These are phyloP conservation scores for Aulographum hederae DNA, from an alignment of 2,329 filamentous ascomycete genomes.

Conservation along the genomic window DNA sequence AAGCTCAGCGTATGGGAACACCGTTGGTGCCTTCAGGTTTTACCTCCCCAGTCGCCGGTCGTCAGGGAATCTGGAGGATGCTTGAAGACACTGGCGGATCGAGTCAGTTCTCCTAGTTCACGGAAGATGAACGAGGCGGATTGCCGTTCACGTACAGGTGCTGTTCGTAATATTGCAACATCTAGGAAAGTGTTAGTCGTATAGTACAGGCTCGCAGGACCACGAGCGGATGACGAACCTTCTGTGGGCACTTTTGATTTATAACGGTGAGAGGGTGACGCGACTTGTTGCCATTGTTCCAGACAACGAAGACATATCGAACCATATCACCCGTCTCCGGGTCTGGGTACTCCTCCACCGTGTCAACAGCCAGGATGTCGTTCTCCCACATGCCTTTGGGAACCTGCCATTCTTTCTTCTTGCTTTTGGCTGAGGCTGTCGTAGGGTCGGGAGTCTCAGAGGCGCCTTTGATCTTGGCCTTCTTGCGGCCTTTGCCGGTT, in stretches of 20 bases:
- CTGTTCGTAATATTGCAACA: conserved; percentile 19
- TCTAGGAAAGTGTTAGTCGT: conserved; percentile 2
- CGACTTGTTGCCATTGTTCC: conserved; percentile 57
- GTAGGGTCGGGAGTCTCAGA: conserved; percentile 11
- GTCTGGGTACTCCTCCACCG: conserved; percentile 42
- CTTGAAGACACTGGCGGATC: too few species aligned
- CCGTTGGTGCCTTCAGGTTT: too few species aligned
- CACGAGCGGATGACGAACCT: conserved; percentile 26
- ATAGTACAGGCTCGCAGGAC: not conserved
- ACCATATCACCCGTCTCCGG: conserved; percentile 9
- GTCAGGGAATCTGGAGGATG: too few species aligned
- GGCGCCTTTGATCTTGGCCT: conserved; percentile 10
- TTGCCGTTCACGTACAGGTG: conserved; percentile 23
- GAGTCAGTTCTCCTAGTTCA: too few species aligned
- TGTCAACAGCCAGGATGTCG: conserved; percentile 50
- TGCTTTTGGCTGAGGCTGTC: too few species aligned
- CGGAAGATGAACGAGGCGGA: too few species aligned
- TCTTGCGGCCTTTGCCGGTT: conserved; percentile 6
- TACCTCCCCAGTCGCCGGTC: too few species aligned
- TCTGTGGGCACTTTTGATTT: conserved; percentile 63
- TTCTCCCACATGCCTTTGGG: conserved; percentile 65
- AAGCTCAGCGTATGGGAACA: too few species aligned
- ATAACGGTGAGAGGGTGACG: conserved; percentile 51
- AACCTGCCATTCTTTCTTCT: conserved; percentile 37
- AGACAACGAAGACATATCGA: conserved; percentile 46